Evolutionary conservation across 208 protist species (phyloP), one percentile per base, ranked within the genome.

Genomic region (Trypanosoma scelopori): DNA sequence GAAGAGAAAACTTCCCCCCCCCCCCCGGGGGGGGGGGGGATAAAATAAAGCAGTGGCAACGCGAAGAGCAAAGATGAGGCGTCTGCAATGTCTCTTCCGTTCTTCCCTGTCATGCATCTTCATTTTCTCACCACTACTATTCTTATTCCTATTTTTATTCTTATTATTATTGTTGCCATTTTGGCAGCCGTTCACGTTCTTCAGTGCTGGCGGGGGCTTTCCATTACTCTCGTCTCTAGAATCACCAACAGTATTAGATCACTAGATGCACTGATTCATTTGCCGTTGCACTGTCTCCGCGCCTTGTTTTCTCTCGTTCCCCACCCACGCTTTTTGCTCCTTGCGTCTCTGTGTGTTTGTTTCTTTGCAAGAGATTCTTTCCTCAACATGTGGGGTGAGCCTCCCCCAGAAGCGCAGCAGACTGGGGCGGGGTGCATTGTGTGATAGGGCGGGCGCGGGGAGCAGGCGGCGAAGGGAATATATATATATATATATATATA

Each of bases 241-340:
- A 25, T 32, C 37, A 66, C 49, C 45, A 5, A 47, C 18, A 39
- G 28, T 32, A 30, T 32, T 60, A 69, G 51, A 69, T 60, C 52
- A 48, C 55, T 69, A 69, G 63, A 68, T 58, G 15, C 52, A 37
- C 51, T 61, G 25, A 11, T 48, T 50, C 48, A 22, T 51, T 49
- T 49, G 23, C 28, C 42, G 23, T 22, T 42, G 5, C 37, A 18
- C 51, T 20, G 0, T 12, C n/a, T 16, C 37, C 3, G 37, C 37
- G 43, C 18, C 53, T 30, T 64, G 1, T 63, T 5, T 63, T 18
- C 52, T 35, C 49, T 28, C 15, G 7, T 48, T 50, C 20, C 22
- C 9, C 13, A 50, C 22, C 6, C 7, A 32, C 30, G 48, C 5
- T 52, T 23, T 12, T 30, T 25, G 6, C 45, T 25, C 15, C 13